Conservation (phyloP, 805 yeast genomes). For the Starmerella tilneyi region DNA sequence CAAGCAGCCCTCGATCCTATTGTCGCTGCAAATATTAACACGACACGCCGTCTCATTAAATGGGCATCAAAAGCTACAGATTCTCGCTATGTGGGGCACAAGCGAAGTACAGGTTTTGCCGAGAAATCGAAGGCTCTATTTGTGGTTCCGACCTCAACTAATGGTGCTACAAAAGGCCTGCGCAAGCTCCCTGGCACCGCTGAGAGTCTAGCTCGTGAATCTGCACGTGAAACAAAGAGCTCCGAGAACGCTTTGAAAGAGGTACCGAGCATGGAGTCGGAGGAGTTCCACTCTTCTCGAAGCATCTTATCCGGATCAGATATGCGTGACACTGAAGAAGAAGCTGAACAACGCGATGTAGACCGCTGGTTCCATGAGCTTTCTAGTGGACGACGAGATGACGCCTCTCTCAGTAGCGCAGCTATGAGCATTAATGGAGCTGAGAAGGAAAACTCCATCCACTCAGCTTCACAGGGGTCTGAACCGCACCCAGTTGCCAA, state of each 20-base stretch:
- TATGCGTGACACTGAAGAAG: conserved; percentile 22
- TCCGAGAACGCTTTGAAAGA: background rate
- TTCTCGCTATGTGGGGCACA: conserved; percentile 11
- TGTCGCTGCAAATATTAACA: conserved; percentile 28
- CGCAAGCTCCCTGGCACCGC: conserved; percentile 1
- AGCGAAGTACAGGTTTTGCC: conserved; percentile 2
- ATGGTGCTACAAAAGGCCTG: background rate
- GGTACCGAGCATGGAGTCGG: conserved; percentile 15
- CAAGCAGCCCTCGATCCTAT: conserved; percentile 27
- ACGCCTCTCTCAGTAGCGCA: conserved; percentile 23
- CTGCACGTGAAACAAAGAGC: background rate
- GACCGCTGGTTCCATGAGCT: conserved; percentile 30
- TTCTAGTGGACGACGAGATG: conserved; percentile 20
- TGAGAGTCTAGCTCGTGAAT: background rate
- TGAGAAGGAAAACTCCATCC: background rate
- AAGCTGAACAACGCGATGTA: conserved; percentile 30
- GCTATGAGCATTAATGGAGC: conserved; percentile 8
- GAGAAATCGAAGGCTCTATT: background rate
- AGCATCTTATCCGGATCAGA: background rate
- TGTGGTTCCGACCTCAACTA: background rate
- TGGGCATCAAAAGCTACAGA: conserved; percentile 25
- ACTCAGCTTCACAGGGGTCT: background rate
- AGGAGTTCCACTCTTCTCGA: conserved; percentile 1
- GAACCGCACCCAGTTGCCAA: background rate
- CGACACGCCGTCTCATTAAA: conserved; percentile 22